These are phyloP conservation scores for Cyclocybe cylindracea DNA, from an alignment of 768 basidiomycete genomes.

Conservation along the genomic window DNA sequence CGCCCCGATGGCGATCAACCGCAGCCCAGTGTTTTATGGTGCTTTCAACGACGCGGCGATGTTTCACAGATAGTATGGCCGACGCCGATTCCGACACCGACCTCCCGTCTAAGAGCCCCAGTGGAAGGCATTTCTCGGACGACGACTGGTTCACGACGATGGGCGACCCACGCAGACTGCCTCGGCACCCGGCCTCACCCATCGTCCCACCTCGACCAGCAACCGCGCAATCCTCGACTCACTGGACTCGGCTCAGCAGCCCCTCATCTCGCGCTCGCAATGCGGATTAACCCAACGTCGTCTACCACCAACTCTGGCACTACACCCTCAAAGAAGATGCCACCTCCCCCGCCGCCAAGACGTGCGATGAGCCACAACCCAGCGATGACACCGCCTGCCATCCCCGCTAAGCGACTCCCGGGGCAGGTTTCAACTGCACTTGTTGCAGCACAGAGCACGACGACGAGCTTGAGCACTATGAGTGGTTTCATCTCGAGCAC, in stretches of 20 bases:
- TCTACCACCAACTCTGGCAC: conserved; percentile 2
- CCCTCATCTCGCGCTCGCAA: conserved; percentile 21
- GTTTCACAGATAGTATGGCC: conserved; percentile 41
- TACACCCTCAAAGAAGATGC: conserved; percentile 43
- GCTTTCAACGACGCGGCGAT: conserved; percentile 41
- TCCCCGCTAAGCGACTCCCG: conserved; percentile 33
- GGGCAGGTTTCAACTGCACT: no score
- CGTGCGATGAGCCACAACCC: conserved; percentile 34
- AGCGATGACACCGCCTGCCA: conserved; percentile 34
- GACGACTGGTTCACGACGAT: conserved; percentile 15
- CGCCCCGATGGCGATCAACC: conserved; percentile 42
- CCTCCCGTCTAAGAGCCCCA: conserved; percentile 1
- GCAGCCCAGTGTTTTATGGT: conserved; percentile 43
- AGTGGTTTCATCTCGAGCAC: no score
- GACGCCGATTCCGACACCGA: conserved; percentile 25
- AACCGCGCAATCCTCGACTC: conserved; percentile 12
- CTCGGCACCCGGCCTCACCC: conserved; percentile 3
- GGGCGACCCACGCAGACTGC: conserved; percentile 3
- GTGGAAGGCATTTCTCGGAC: conserved; percentile 13
- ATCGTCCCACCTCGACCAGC: conserved; percentile 1
- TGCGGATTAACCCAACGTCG: conserved; percentile 18
- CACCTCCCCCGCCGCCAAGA: conserved; percentile 70
- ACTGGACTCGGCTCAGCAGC: conserved; percentile 22
- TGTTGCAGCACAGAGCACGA: no score
- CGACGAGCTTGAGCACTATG: no score